Base-by-base conservation (phyloP, 2,329 filamentous ascomycete species). In the Lasiodiplodia sp. region DNA sequence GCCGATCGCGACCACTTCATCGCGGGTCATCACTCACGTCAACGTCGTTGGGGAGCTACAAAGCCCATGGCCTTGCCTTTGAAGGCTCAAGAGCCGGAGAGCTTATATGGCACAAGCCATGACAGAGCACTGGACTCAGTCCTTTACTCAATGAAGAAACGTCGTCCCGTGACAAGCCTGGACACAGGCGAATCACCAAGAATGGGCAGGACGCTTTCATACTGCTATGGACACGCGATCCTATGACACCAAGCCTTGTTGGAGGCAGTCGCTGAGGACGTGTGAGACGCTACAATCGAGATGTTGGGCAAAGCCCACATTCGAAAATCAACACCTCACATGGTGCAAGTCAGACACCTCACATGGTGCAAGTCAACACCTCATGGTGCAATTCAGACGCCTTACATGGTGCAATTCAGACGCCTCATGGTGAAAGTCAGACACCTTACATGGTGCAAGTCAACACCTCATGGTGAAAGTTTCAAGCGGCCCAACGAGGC, bases 1-100 rank as follows among this genome's bases (percentile, higher is more conserved):
- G 38, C 58, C 40, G 58, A 63, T 28, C 58, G 25, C 40, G 25
- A 58, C 38, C 38, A 47, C 51, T 53, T 28, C 51, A 53, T 53
- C 51, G 28, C 8, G 16, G 16, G 28, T 23, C 58, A 47, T 23
- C 57, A 3, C 18, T n/a, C 40, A 47, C 16, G 40, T 44, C 21
- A n/a, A 34, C 34, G 40, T 16, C 5, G 3, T 49, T 14, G 40
- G 25, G 49, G 40, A 49, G 38, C 38, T 18, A 63, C 44, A 2
- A 28, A 14, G 38, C 57, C 5, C 3, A 62, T 11, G 38, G 12
- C 16, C 40, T 44, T 21, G 56, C n/a, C 56, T 44, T n/a, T 34
- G 23, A 12, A 25, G 37, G 23, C 38, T 16, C 11, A 34, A 18
- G 25, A 11, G 8, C 38, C 16, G 2, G 16, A 44, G 25, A 31